phyloP scores from a whole-genome alignment of 441 rosid species.

The Isatis lusitanica region DNA sequence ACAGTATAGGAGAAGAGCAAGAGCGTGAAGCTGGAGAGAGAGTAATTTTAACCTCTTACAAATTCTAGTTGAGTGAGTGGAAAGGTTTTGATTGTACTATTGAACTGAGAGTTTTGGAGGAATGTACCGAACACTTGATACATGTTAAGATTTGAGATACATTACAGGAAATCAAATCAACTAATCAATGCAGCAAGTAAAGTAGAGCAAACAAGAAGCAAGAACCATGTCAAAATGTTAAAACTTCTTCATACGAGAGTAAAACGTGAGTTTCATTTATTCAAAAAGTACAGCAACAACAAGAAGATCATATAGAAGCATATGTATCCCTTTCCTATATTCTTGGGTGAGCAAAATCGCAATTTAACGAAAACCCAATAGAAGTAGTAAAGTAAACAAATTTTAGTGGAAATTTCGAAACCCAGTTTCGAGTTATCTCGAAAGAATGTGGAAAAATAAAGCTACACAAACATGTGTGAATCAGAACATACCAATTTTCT shows the following conservation, averaged over 20 bases:
- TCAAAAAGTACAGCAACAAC: slow-evolving; percentile 18
- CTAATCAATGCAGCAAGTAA: no score
- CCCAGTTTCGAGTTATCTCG: slow-evolving; percentile 9
- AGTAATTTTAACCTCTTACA: no score
- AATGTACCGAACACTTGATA: no score
- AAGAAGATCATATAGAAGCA: not conserved
- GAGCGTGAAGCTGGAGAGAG: no score
- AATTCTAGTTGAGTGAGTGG: no score
- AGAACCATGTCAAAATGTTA: no score
- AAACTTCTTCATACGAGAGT: not conserved
- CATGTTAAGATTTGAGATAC: no score
- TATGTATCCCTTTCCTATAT: not conserved
- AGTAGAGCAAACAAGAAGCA: no score
- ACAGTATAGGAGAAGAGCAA: no score
- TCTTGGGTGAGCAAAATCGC: not conserved
- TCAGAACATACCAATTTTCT: slow-evolving; percentile 8
- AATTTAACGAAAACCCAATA: not conserved
- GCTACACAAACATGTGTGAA: slow-evolving; percentile 1
- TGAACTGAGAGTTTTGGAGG: no score
- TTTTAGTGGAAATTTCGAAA: not conserved
- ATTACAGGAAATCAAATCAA: no score
- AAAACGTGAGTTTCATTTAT: slow-evolving; percentile 15
- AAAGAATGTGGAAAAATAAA: slow-evolving; percentile 28
- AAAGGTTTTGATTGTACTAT: no score
- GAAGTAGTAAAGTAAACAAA: not conserved